Evolutionary conservation across 352 stramenopile genomes (phyloP).

Genomic region (Globisporangium acanthophoron): DNA sequence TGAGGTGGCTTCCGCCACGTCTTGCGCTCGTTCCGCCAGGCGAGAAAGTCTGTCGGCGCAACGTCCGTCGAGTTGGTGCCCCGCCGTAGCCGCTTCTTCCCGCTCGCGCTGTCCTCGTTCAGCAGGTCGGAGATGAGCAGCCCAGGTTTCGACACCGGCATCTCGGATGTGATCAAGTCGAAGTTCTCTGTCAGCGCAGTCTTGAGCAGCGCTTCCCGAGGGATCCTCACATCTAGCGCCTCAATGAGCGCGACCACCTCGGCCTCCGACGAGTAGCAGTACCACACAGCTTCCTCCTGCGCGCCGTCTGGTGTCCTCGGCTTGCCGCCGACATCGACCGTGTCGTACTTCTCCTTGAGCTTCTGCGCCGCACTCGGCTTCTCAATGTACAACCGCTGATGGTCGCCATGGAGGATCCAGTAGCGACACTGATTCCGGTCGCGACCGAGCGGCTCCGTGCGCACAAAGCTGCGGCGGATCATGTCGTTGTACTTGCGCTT

Average conservation of each 20-base stretch:
- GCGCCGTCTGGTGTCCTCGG: background rate
- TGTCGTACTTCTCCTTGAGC: conserved; percentile 34
- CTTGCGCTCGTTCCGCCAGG: conserved; percentile 58
- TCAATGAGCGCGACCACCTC: conserved; percentile 59
- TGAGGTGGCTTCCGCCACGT: conserved; percentile 47
- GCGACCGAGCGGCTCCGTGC: conserved; percentile 65
- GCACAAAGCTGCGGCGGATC: conserved; percentile 68
- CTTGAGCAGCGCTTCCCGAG: conserved; percentile 42
- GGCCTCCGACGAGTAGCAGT: conserved; percentile 53
- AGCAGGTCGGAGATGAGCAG: conserved; percentile 71
- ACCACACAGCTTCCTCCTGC: conserved; percentile 42
- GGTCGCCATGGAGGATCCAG: conserved; percentile 72
- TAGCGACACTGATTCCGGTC: conserved; percentile 57
- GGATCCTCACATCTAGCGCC: conserved; percentile 42
- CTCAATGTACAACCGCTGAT: conserved; percentile 66
- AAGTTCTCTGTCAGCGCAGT: conserved; percentile 56
- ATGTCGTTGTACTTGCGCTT: conserved; percentile 59
- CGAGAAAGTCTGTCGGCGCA: conserved; percentile 27
- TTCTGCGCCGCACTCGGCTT: conserved; percentile 33
- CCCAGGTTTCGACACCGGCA: conserved; percentile 67
- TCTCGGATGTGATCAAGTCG: conserved; percentile 46
- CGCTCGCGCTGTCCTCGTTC: conserved; percentile 42
- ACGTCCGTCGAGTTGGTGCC: conserved; percentile 29
- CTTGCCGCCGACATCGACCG: background rate
- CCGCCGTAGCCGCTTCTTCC: conserved; percentile 40